These are phyloP conservation scores for Pseudogymnoascus sp. DNA, from an alignment of 2,329 filamentous ascomycete species.

Conservation along the genomic window DNA sequence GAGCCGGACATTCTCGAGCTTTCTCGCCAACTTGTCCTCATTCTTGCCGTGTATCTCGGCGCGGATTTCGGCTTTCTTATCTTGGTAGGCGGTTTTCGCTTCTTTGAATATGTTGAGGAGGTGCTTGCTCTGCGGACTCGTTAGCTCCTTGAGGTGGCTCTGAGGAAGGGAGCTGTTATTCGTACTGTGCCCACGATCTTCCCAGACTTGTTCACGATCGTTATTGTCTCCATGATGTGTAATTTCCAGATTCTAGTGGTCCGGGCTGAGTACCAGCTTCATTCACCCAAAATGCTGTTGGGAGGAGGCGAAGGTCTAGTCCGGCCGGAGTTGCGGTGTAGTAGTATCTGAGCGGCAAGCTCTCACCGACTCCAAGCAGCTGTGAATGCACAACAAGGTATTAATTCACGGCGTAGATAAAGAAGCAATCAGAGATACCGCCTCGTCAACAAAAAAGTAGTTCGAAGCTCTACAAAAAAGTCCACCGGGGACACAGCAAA, in stretches of 20 bases:
- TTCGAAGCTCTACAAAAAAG: not conserved
- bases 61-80: slow-evolving; percentile 76
- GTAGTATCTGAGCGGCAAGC: not conserved
- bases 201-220: slow-evolving; percentile 82
- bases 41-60: slow-evolving; percentile 54
- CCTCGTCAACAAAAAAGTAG: not conserved
- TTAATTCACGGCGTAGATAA: not conserved
- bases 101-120: slow-evolving; percentile 87
- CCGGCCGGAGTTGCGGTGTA: slow-evolving; percentile 1
- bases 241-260: not conserved
- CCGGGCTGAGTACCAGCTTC: not conserved
- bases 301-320: not conserved
- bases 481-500: not conserved
- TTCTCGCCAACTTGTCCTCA: slow-evolving; percentile 51
- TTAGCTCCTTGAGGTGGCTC: slow-evolving; percentile 13
- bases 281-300: not conserved
- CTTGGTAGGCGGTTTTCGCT: slow-evolving; percentile 76
- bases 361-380: not conserved
- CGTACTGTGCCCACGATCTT: slow-evolving; percentile 83
- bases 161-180: slow-evolving; percentile 12
- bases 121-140: slow-evolving; percentile 65
- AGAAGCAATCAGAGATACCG: not conserved
- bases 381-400: not conserved
- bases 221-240: slow-evolving; percentile 64
- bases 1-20: slow-evolving; percentile 21